Evolutionary conservation across 306 rosid genomes (phyloP), one percentile per base, ranked within the genome.

Genomic region (Styphnolobium japonicum): DNA sequence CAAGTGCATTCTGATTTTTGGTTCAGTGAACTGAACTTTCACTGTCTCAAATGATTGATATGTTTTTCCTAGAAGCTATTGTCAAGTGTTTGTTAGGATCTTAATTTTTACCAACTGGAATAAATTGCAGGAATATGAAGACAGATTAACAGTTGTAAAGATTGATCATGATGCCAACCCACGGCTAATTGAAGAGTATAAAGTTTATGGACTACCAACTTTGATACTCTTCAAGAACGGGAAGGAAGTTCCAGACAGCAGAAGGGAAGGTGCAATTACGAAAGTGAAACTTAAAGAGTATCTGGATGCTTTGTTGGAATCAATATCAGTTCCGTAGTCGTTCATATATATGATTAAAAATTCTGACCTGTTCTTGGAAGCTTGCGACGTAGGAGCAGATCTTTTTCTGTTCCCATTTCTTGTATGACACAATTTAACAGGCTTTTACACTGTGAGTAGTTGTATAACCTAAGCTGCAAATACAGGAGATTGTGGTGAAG

Each of bases 141-240:
- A 88, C 82, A 88, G 84, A 81, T 83, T 93, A 72, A 85, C 80
- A 9, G 91, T 91, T 69, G 95, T 88, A 15, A 91, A 93, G 89
- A 88, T 93, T 21, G 98, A 93, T 83, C 97, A 90, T 71, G 98
- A 91, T 71, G 92, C 97, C 69, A 93, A 91, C 79, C 93, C 98
- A 21, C 14, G 51, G 62, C 75, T 93, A 46, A 90, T 93, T 53
- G 81, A 87, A 83, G 93, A 93, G 77, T 90, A 87, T 82, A 90
- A 87, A 80, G 93, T 93, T 58, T 93, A 91, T 36, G 98, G 98
- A 64, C 79, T 93, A 66, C 97, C 98, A 34, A 63, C 92, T 37
- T 84, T 93, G 80, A 87, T 93, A 63, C 91, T 93, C 57, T 93
- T 93, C 88, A 87, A 83, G 82, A 81, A 91, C 15, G 97, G 98